phyloP scores from a whole-genome alignment of 1,139 yeast species.

The Arxiozyma heterogenica region DNA sequence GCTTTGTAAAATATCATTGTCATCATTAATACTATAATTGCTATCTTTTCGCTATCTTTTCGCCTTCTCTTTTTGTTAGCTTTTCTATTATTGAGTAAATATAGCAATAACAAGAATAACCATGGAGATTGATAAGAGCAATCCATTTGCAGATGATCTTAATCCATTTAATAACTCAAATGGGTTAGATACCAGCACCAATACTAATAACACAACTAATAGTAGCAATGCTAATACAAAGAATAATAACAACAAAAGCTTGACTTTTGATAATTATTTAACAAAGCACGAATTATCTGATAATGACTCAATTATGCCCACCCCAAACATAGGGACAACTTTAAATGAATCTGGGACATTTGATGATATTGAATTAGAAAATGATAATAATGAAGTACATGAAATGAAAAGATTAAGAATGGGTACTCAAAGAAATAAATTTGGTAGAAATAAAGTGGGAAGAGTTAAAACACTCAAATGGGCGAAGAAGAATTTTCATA shows the following conservation, averaged over 20 bases:
- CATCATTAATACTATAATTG: background rate
- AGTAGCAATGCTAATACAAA: background rate
- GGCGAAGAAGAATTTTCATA: conserved; percentile 30
- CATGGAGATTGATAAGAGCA: conserved; percentile 5
- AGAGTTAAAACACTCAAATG: conserved; percentile 35
- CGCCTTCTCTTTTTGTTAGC: background rate
- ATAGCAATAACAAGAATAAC: background rate
- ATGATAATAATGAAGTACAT: conserved; percentile 19
- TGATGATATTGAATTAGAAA: conserved; percentile 20
- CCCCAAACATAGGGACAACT: conserved; percentile 18
- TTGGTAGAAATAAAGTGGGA: conserved; percentile 53
- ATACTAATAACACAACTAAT: background rate
- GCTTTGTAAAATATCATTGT: background rate
- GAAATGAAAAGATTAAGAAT: conserved; percentile 68
- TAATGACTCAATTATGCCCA: conserved; percentile 22
- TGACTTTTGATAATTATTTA: conserved; percentile 9
- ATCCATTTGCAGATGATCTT: conserved; percentile 8
- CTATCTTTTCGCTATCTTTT: background rate
- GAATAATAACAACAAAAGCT: background rate
- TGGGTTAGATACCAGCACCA: conserved; percentile 17
- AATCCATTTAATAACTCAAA: conserved; percentile 17
- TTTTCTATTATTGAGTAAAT: background rate
- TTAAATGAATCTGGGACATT: conserved; percentile 15
- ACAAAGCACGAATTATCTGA: conserved; percentile 15
- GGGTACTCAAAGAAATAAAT: conserved; percentile 80